A percentile compares a stretch with the other conserved stretches of the same genome.
phyloP scores from a whole-genome alignment of 1,284 basidiomycete species.

The Ustilago bromivora region DNA sequence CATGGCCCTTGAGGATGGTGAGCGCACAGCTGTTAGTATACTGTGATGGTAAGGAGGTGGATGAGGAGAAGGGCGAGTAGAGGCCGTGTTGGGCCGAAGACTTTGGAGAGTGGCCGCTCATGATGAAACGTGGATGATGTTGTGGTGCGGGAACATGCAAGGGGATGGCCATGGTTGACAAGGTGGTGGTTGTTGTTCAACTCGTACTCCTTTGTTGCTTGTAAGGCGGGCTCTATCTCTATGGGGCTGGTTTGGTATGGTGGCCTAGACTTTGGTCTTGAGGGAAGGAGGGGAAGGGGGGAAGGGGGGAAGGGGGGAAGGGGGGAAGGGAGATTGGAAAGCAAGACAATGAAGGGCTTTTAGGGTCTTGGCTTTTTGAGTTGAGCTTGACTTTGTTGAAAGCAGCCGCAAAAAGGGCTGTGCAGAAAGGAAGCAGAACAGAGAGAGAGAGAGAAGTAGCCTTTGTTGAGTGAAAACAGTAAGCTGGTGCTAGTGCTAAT shows the following conservation, averaged over 20 bases:
- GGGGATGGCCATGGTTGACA: conserved; percentile 38
- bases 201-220: background rate
- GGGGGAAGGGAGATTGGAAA: background rate
- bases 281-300: background rate
- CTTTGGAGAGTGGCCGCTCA: conserved; percentile 17
- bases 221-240: background rate
- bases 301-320: background rate
- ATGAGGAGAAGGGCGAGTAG: conserved; percentile 21
- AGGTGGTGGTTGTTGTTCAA: background rate
- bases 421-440: background rate
- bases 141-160: conserved; percentile 26
- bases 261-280: background rate
- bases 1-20: conserved; percentile 45
- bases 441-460: background rate
- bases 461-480: background rate
- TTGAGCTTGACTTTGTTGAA: background rate
- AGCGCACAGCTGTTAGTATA: conserved; percentile 41
- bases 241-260: background rate
- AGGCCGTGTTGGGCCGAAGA: conserved; percentile 13
- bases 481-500: background rate
- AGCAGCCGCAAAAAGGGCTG: background rate
- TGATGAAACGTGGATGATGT: conserved; percentile 8
- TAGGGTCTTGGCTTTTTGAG: conserved; percentile 7
- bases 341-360: background rate
- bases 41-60: conserved; percentile 19